These are phyloP conservation scores for Achaetomium macrosporum DNA, from an alignment of 2,329 filamentous ascomycete genomes.

Conservation along the genomic window DNA sequence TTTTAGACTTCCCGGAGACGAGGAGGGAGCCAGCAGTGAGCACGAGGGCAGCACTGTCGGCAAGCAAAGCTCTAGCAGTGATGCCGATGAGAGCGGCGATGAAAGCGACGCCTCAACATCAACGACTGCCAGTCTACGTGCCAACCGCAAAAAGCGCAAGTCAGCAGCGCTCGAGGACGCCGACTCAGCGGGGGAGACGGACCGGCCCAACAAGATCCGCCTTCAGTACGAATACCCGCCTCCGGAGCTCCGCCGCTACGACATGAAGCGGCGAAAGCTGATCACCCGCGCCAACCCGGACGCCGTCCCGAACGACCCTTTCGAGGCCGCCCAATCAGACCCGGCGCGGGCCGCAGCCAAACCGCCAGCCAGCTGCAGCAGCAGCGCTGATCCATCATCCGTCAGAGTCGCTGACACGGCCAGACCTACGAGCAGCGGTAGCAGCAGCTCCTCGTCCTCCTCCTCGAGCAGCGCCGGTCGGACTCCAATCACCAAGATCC, in stretches of 20 bases:
- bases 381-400: not conserved
- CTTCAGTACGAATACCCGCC: conserved; percentile 13
- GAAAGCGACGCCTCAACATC: conserved; percentile 21
- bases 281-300: conserved; percentile 8
- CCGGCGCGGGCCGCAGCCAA: not conserved
- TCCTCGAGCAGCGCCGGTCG: conserved; percentile 5
- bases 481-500: conserved; percentile 19
- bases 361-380: not conserved
- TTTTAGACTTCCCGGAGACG: not conserved
- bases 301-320: conserved; percentile 3
- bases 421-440: not conserved
- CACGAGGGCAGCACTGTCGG: not conserved
- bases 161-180: not conserved
- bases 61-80: not conserved
- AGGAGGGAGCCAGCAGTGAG: not conserved
- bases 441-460: conserved; percentile 7
- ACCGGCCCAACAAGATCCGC: conserved; percentile 19
- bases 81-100: conserved; percentile 12
- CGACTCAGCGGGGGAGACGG: not conserved
- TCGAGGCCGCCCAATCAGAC: not conserved
- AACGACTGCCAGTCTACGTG: conserved; percentile 18
- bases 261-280: conserved; percentile 13
- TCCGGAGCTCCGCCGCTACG: conserved; percentile 2
- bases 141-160: conserved; percentile 20
- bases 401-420: not conserved